These are phyloP conservation scores for Paramecium pentaurelia DNA, from an alignment of 73 alveolate genomes.

Conservation along the genomic window DNA sequence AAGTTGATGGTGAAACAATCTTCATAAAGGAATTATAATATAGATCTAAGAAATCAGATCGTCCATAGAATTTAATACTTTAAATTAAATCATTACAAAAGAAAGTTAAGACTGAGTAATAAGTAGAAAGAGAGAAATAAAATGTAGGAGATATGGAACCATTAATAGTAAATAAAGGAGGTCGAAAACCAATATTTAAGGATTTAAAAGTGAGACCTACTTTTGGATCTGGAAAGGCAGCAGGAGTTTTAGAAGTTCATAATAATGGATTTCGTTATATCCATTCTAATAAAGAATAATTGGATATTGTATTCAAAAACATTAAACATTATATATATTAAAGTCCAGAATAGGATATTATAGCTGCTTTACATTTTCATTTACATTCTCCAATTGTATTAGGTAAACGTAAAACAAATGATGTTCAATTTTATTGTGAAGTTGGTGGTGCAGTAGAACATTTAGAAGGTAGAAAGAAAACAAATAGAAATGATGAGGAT, in stretches of 20 bases:
- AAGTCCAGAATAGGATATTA: conserved; percentile 90
- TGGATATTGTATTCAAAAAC: conserved; percentile 86
- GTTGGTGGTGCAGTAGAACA: conserved; percentile 94
- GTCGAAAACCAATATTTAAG: conserved; percentile 70
- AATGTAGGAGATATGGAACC: conserved; percentile 60
- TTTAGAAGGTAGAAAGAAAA: conserved; percentile 74
- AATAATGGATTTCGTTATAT: conserved; percentile 88
- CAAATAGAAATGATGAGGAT: conserved; percentile 84
- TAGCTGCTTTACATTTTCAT: conserved; percentile 90
- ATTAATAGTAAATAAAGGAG: conserved; percentile 18
- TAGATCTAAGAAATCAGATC: conserved; percentile 50
- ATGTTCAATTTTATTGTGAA: conserved; percentile 92
- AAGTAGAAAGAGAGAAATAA: conserved; percentile 80
- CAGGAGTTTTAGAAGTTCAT: conserved; percentile 91
- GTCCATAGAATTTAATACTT: conserved; percentile 37
- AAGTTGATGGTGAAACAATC: conserved; percentile 74
- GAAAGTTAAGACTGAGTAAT: conserved; percentile 78
- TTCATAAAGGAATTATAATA: conserved; percentile 87
- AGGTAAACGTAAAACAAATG: conserved; percentile 85
- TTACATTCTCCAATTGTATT: conserved; percentile 81
- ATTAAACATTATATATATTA: conserved; percentile 92
- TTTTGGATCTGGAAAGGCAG: conserved; percentile 80
- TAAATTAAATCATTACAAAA: conserved; percentile 41
- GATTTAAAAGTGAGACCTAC: conserved; percentile 85
- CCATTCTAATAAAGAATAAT: conserved; percentile 80